Percentiles rank a stretch among this genome's conserved stretches.
These are phyloP conservation scores for Sistotremastrum niveocremeum DNA, from an alignment of 768 basidiomycete genomes.

Conservation along the genomic window DNA sequence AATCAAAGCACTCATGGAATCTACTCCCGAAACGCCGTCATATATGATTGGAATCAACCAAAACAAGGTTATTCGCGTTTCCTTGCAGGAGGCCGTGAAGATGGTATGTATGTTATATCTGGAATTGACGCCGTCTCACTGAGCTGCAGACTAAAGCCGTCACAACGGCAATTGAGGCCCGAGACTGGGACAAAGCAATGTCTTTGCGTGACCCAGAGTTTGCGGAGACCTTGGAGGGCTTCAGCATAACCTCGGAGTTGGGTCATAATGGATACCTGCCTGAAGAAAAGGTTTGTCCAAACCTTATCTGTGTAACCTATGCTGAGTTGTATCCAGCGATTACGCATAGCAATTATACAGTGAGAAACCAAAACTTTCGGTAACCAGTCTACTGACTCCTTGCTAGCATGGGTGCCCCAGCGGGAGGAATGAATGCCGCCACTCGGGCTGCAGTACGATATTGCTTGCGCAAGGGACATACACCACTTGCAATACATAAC, in stretches of 20 bases:
- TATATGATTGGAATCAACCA: conserved; percentile 96
- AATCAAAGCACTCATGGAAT: conserved; percentile 72
- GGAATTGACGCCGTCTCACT: background rate
- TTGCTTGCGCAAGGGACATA: conserved; percentile 86
- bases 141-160: conserved; percentile 67
- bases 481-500: conserved; percentile 85
- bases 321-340: conserved; percentile 30
- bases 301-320: background rate
- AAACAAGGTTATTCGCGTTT: conserved; percentile 88
- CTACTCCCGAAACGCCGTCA: conserved; percentile 81
- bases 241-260: conserved; percentile 56
- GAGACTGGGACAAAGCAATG: conserved; percentile 81
- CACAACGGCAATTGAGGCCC: conserved; percentile 62
- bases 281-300: conserved; percentile 25
- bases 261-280: conserved; percentile 42
- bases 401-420: conserved; percentile 83
- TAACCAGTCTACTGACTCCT: conserved; percentile 5
- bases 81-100: conserved; percentile 85
- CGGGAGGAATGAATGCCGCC: conserved; percentile 98
- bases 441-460: conserved; percentile 90
- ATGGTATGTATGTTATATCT: conserved; percentile 34
- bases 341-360: conserved; percentile 78
- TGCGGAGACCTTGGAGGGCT: conserved; percentile 74
- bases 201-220: conserved; percentile 87
- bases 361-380: conserved; percentile 24